These are phyloP conservation scores for Mrakia blollopis DNA, from an alignment of 768 basidiomycete genomes.

Conservation along the genomic window DNA sequence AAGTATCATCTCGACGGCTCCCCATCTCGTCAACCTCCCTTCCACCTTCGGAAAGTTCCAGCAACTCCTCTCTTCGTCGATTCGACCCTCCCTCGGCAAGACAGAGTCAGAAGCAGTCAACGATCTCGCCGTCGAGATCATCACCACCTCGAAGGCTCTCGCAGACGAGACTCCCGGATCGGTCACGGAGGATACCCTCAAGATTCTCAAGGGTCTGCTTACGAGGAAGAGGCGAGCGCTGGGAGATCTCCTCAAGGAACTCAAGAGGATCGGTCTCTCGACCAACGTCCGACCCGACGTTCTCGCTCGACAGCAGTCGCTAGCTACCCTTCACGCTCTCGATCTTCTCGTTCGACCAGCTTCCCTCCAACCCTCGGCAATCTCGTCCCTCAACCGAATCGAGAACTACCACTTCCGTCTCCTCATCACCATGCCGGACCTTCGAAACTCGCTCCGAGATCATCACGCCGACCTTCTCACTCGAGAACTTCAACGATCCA, in stretches of 20 bases:
- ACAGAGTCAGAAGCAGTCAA: constrained; percentile 49
- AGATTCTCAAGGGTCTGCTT: constrained; percentile 60
- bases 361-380: constrained; percentile 53
- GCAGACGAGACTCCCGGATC: constrained; percentile 47
- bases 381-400: constrained; percentile 11
- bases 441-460: constrained; percentile 57
- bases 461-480: constrained; percentile 81
- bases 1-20: constrained; percentile 33
- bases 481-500: constrained; percentile 76
- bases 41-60: constrained; percentile 44
- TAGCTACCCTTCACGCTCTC: constrained; percentile 35
- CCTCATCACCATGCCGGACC: constrained; percentile 58
- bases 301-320: constrained; percentile 48
- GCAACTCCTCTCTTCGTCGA: background rate
- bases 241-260: constrained; percentile 82
- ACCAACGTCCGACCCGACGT: constrained; percentile 65
- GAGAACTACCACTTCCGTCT: constrained; percentile 49
- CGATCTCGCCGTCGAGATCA: constrained; percentile 56
- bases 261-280: constrained; percentile 72
- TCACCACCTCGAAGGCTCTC: constrained; percentile 44
- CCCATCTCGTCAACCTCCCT: constrained; percentile 48
- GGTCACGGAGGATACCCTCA: constrained; percentile 52
- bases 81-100: constrained; percentile 36
- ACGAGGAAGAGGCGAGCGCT: constrained; percentile 83
- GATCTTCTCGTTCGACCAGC: constrained; percentile 26